A percentile compares a stretch with the other conserved stretches of the same genome.
Evolutionary conservation across 2,329 filamentous ascomycete genomes (phyloP).

Genomic region (Cladobotryum protrusum): DNA sequence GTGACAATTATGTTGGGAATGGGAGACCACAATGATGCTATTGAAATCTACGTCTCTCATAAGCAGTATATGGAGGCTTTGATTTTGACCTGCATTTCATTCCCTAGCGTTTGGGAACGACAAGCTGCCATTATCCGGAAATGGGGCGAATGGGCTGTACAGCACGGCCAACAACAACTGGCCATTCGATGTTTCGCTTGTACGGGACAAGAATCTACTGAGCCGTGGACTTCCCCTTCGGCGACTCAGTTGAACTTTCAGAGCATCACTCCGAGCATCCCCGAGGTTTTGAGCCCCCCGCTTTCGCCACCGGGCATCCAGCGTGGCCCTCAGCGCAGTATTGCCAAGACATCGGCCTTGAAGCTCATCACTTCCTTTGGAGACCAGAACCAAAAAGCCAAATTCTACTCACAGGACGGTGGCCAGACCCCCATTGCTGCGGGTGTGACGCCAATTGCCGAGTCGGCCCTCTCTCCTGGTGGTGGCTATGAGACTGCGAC

Average conservation of each 20-base stretch:
- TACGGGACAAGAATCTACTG: constrained; percentile 75
- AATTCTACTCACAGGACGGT: constrained; percentile 55
- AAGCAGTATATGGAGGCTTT: constrained; percentile 90
- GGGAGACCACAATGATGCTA: constrained; percentile 87
- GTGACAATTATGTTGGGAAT: constrained; percentile 89
- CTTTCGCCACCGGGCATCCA: constrained; percentile 65
- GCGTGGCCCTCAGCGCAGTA: constrained; percentile 53
- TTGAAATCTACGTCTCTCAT: constrained; percentile 92
- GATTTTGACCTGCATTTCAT: constrained; percentile 76
- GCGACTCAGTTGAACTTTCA: constrained; percentile 57
- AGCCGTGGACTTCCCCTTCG: constrained; percentile 82
- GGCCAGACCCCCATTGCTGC: constrained; percentile 70
- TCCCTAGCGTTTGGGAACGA: constrained; percentile 82
- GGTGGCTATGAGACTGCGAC: constrained; percentile 56
- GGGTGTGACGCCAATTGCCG: constrained; percentile 82
- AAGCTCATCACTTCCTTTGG: constrained; percentile 91
- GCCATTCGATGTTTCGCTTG: constrained; percentile 93
- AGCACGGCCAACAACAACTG: constrained; percentile 79
- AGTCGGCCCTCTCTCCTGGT: constrained; percentile 60
- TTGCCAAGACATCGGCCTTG: constrained; percentile 74
- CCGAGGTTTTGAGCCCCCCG: constrained; percentile 61
- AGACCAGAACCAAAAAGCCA: constrained; percentile 53
- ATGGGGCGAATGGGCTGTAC: constrained; percentile 90
- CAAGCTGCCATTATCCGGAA: constrained; percentile 83
- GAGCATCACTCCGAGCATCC: constrained; percentile 47